Conservation (phyloP, 805 yeast species). For the Kodamaea fukazawae region DNA sequence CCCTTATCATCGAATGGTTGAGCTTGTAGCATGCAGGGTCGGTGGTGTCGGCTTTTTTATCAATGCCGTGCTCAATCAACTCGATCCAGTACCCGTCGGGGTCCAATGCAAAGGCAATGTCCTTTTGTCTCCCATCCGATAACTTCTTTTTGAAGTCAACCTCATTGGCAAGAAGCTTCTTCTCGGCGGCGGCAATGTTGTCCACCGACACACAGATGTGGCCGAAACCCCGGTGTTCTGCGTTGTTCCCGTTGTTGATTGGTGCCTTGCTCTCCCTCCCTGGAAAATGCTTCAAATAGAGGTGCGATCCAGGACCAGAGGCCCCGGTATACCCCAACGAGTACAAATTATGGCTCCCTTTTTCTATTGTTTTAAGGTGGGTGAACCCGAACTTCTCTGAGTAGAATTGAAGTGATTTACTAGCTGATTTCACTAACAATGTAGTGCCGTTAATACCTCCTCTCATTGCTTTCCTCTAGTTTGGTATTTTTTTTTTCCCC, state of each 20-base stretch:
- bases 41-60: constrained; percentile 39
- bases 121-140: constrained; percentile 84
- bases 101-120: constrained; percentile 92
- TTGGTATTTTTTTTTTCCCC: no score
- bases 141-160: constrained; percentile 80
- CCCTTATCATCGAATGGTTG: constrained; percentile 91
- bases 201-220: constrained; percentile 88
- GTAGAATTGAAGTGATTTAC: not conserved
- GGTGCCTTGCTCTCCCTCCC: not conserved
- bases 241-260: constrained; percentile 70
- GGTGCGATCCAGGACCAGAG: not conserved
- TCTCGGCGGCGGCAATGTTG: constrained; percentile 63
- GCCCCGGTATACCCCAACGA: not conserved
- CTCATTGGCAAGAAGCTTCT: constrained; percentile 52
- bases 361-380: not conserved
- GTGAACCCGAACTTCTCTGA: constrained; percentile 3
- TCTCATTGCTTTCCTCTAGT: no score
- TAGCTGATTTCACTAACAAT: not conserved
- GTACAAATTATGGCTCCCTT: not conserved
- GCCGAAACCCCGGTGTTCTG: constrained; percentile 85
- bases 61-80: constrained; percentile 58
- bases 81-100: constrained; percentile 98
- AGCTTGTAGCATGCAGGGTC: constrained; percentile 48
- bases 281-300: not conserved
- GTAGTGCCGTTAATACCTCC: constrained; percentile 1